Evolutionary conservation across 2,329 filamentous ascomycete genomes (phyloP), one percentile per base, ranked within the genome.

Genomic region (Magnaporthiopsis rhizophila): DNA sequence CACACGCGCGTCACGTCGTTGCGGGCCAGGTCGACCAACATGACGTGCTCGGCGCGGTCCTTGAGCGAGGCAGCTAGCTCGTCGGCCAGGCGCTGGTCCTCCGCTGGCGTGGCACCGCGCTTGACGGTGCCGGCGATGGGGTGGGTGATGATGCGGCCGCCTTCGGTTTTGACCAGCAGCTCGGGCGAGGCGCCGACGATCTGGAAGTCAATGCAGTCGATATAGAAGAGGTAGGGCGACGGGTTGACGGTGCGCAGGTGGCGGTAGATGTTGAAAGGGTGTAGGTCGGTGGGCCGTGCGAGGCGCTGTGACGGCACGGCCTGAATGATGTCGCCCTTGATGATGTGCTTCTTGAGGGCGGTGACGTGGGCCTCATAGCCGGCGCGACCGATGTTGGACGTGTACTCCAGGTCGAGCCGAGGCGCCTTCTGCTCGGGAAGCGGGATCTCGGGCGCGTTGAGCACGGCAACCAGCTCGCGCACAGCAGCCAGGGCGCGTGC

Each of bases 261-360:
- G 64, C 94, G 88, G 82, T 98, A 99, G 71, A 99, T 91, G 80
- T 98, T 99, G 83, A 98, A 99, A 0, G 95, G 94, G 76, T 99
- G 95, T 58, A 99, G 81, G 64, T 86, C 87, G 3, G 95, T 99
- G 18, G 93, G 93, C 34, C 94, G 86, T 9, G 93, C 89, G 73
- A 98, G 91, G 63, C 95, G 87, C 78, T 99, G 95, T 58, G 92
- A 97, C 1, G 95, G 95, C 21, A 99, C 95, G 0, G 92, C 92
- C 76, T 99, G 95, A 78, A 99, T 98, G 74, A 99, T 98, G 80
- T 98, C 92, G 69, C 95, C 95, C 67, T 86, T 84, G 70, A 86
- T 84, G 70, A 99, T 98, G 80, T 98, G 94, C 77, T 92, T 83
- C 81, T 98, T 98, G 66, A 99, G 82, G 60, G 79, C 81, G 30